Conservation (phyloP, 2,329 filamentous ascomycete genomes). For the Pestalotiopsis sp. region DNA sequence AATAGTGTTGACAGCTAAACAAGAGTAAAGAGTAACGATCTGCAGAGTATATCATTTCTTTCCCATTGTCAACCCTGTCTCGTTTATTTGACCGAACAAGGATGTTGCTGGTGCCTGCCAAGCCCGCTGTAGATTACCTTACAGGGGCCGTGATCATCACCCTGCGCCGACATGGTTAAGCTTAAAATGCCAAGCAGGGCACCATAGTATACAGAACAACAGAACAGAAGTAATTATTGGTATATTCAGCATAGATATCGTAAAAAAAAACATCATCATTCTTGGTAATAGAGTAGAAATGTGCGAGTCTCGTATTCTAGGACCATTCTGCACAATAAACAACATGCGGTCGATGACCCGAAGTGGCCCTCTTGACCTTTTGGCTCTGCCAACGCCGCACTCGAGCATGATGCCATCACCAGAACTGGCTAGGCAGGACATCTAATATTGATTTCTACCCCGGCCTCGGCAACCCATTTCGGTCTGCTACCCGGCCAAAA, state of each 20-base stretch:
- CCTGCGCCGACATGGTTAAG: not conserved
- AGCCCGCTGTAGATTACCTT: not conserved
- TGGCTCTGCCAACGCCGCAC: not conserved
- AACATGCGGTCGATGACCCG: too few relatives aligned
- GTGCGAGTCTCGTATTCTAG: too few relatives aligned
- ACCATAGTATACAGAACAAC: not conserved
- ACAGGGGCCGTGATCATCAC: not conserved
- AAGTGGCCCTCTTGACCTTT: too few relatives aligned
- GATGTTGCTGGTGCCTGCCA: not conserved
- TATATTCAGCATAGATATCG: not conserved
- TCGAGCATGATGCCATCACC: constrained; percentile 9
- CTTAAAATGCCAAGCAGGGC: not conserved
- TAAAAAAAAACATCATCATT: too few relatives aligned
- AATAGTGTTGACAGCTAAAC: not conserved
- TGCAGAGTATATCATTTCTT: not conserved
- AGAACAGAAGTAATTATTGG: not conserved
- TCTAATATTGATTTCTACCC: not conserved
- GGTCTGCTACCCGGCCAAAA: not conserved
- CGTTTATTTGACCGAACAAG: not conserved
- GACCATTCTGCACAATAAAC: too few relatives aligned
- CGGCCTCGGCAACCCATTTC: constrained; percentile 1
- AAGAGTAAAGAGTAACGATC: not conserved
- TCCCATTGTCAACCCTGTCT: not conserved
- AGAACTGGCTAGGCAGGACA: not conserved
- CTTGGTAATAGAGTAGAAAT: too few relatives aligned